Evolutionary conservation across 306 rosid genomes (phyloP).

Genomic region (Parietaria judaica): DNA sequence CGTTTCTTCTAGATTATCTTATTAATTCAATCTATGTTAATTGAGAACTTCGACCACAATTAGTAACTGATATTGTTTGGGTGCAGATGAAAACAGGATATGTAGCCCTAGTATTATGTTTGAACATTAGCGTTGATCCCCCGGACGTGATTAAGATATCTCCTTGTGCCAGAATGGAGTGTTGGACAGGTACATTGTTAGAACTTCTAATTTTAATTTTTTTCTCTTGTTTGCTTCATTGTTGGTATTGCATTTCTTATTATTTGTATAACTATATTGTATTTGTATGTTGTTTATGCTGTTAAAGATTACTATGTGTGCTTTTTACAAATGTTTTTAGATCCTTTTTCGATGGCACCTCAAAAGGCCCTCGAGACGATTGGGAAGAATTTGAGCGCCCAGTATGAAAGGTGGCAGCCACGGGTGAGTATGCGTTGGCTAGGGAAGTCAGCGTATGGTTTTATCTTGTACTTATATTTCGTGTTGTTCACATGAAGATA

Average conservation of each 20-base stretch:
- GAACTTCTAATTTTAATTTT: constrained; percentile 1
- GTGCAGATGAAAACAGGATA: constrained; percentile 99
- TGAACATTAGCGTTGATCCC: constrained; percentile 95
- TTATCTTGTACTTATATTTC: constrained; percentile 8
- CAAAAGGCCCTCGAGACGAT: constrained; percentile 90
- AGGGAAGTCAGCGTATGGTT: background rate
- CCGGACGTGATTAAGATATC: constrained; percentile 98
- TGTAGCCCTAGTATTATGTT: constrained; percentile 93
- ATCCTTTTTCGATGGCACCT: constrained; percentile 93
- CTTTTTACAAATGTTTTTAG: constrained; percentile 30
- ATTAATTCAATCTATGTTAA: constrained; percentile 7
- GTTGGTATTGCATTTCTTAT: too few species aligned
- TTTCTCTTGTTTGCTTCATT: background rate
- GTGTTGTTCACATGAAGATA: constrained; percentile 25
- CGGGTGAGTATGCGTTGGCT: constrained; percentile 44
- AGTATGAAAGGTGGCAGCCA: constrained; percentile 99
- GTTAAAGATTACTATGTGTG: background rate
- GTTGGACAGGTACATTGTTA: constrained; percentile 94
- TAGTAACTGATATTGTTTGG: constrained; percentile 8
- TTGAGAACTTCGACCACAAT: background rate
- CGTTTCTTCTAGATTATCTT: background rate
- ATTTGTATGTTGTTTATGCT: too few species aligned
- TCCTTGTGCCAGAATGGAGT: constrained; percentile 99
- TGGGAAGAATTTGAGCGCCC: constrained; percentile 74
- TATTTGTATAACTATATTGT: too few species aligned